Conservation (phyloP, 2,329 filamentous ascomycete genomes). For the Aspergillus vadensis region DNA sequence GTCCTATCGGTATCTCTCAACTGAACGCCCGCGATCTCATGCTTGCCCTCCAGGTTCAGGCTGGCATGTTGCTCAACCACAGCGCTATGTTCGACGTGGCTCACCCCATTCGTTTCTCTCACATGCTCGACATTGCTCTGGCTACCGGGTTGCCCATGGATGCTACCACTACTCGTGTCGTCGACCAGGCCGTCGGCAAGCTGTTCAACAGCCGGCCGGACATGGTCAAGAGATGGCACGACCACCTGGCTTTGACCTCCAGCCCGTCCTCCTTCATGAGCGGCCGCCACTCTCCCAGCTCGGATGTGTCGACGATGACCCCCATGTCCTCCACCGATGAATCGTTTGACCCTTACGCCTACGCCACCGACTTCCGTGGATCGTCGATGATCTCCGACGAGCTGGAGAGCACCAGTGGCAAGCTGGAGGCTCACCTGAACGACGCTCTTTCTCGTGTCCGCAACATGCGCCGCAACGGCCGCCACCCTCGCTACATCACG, state of each 20-base stretch:
- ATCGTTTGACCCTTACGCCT: slow-evolving; percentile 85
- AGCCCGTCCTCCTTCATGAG: slow-evolving; percentile 50
- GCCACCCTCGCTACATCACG: slow-evolving; percentile 92
- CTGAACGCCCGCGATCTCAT: slow-evolving; percentile 56
- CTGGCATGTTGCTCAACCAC: slow-evolving; percentile 46
- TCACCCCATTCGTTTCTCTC: slow-evolving; percentile 61
- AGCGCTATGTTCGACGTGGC: slow-evolving; percentile 55
- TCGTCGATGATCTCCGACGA: slow-evolving; percentile 88
- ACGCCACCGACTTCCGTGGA: slow-evolving; percentile 88
- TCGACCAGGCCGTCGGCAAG: slow-evolving; percentile 61
- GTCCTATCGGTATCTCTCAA: slow-evolving; percentile 60
- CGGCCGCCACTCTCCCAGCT: slow-evolving; percentile 43
- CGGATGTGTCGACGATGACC: slow-evolving; percentile 54
- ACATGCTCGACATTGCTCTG: slow-evolving; percentile 61
- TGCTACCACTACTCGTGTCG: slow-evolving; percentile 56
- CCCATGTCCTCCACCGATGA: slow-evolving; percentile 71
- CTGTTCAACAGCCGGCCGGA: slow-evolving; percentile 52
- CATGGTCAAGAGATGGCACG: slow-evolving; percentile 59
- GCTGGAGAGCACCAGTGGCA: slow-evolving; percentile 76
- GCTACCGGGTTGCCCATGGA: slow-evolving; percentile 57
- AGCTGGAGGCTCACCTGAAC: slow-evolving; percentile 71
- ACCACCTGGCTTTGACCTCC: slow-evolving; percentile 49
- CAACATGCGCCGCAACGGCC: slow-evolving; percentile 88
- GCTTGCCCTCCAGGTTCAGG: slow-evolving; percentile 64
- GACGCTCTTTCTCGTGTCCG: slow-evolving; percentile 82